A percentile compares a stretch with the other conserved stretches of the same genome.
Evolutionary conservation across 352 stramenopile species (phyloP).

Genomic region (Pythium aphanidermatum): DNA sequence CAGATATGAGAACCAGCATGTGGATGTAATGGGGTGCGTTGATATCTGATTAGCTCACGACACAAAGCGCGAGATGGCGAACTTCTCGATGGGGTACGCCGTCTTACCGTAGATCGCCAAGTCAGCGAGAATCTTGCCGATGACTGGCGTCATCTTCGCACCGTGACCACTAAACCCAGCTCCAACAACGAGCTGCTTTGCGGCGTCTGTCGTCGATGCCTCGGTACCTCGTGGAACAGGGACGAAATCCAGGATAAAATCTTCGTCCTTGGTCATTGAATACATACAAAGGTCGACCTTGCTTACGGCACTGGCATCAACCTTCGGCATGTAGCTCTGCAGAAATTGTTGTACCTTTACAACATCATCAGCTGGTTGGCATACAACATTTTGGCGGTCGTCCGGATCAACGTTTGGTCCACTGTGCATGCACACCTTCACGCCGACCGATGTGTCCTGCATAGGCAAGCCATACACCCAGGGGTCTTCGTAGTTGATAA

Average conservation of each 20-base stretch:
- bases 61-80: constrained; percentile 3
- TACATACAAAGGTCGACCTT: constrained; percentile 76
- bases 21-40: too few species aligned
- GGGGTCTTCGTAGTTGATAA: constrained; percentile 53
- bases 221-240: constrained; percentile 1
- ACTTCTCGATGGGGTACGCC: constrained; percentile 31
- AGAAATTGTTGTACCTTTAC: constrained; percentile 32
- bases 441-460: constrained; percentile 32
- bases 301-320: constrained; percentile 33
- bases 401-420: constrained; percentile 40
- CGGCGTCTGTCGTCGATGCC: background rate
- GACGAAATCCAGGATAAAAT: constrained; percentile 74
- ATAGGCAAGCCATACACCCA: constrained; percentile 52
- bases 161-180: constrained; percentile 80
- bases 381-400: constrained; percentile 23
- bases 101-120: constrained; percentile 48
- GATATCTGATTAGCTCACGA: constrained; percentile 1
- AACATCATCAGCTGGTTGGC: constrained; percentile 23
- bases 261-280: constrained; percentile 67
- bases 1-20: background rate
- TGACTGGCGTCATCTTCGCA: constrained; percentile 81
- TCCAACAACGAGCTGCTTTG: constrained; percentile 52
- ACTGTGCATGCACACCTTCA: constrained; percentile 75
- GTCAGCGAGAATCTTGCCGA: constrained; percentile 74
- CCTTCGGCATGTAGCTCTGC: constrained; percentile 36